These are phyloP conservation scores for Xylariales sp. DNA, from an alignment of 2,329 filamentous ascomycete genomes.

Conservation along the genomic window DNA sequence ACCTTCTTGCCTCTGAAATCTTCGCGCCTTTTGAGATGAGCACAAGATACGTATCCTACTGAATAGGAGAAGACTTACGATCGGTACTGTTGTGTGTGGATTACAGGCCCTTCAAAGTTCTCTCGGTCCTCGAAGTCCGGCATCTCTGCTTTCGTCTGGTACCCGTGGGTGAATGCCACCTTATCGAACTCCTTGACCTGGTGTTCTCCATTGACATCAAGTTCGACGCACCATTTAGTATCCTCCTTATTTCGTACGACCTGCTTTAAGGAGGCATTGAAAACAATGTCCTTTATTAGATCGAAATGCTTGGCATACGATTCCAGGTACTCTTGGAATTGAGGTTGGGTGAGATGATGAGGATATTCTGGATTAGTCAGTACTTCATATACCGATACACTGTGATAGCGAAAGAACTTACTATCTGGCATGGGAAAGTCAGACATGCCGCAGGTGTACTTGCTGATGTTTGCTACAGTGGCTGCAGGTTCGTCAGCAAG, in stretches of 20 bases:
- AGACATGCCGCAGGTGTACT: conserved; percentile 33
- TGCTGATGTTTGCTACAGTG: conserved; percentile 31
- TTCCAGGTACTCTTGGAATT: conserved; percentile 35
- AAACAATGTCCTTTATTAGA: conserved; percentile 28
- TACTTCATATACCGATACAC: neutral
- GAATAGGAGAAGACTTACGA: conserved; percentile 15
- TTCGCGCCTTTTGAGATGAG: conserved; percentile 18
- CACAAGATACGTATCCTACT: neutral
- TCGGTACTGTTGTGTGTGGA: conserved; percentile 35
- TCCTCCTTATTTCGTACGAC: conserved; percentile 23
- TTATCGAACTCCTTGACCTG: conserved; percentile 31
- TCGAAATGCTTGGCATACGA: conserved; percentile 35
- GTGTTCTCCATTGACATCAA: conserved; percentile 19
- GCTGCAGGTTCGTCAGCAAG: no score
- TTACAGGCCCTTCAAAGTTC: conserved; percentile 31
- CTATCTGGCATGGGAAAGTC: conserved; percentile 39
- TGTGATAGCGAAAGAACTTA: conserved; percentile 15
- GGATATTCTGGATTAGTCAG: conserved; percentile 17
- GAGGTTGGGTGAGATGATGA: conserved; percentile 17
- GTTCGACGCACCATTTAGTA: conserved; percentile 29
- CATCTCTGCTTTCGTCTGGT: conserved; percentile 30
- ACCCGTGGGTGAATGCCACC: conserved; percentile 29
- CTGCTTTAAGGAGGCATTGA: conserved; percentile 26
- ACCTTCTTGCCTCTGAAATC: conserved; percentile 37
- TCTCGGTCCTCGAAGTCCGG: conserved; percentile 31